A percentile compares a stretch with the other conserved stretches of the same genome.
phyloP scores from a whole-genome alignment of 805 yeast genomes.

The Brettanomyces naardenensis region DNA sequence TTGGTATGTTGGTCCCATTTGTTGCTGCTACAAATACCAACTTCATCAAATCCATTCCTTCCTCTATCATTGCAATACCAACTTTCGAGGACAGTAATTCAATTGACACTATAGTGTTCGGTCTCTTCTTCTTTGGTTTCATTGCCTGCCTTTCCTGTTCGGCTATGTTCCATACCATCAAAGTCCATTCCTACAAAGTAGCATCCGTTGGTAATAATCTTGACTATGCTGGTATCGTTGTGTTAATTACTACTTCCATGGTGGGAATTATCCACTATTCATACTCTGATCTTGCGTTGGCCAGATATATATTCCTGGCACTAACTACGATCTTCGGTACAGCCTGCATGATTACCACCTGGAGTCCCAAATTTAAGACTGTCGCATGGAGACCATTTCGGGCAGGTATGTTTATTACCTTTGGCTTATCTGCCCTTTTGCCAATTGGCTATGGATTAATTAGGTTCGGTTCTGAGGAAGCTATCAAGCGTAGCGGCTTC shows the following conservation, averaged over 20 bases:
- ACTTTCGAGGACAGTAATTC: constrained; percentile 17
- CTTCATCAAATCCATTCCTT: constrained; percentile 17
- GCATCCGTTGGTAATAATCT: constrained; percentile 40
- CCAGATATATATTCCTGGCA: constrained; percentile 30
- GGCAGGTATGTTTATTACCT: constrained; percentile 68
- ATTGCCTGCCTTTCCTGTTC: constrained; percentile 39
- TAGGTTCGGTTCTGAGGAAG: constrained; percentile 40
- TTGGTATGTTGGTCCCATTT: constrained; percentile 18
- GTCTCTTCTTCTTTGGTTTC: constrained; percentile 38
- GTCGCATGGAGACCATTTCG: constrained; percentile 69
- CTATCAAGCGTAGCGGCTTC: constrained; percentile 45
- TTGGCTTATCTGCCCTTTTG: constrained; percentile 70
- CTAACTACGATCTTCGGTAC: constrained; percentile 50
- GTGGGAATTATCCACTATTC: constrained; percentile 31
- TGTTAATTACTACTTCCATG: constrained; percentile 41
- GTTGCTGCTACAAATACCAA: constrained; percentile 7
- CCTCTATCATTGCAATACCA: constrained; percentile 19
- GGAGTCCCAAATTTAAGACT: constrained; percentile 59
- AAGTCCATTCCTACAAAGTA: constrained; percentile 38
- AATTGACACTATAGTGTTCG: constrained; percentile 33
- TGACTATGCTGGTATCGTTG: constrained; percentile 49
- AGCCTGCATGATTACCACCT: constrained; percentile 54
- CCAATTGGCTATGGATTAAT: constrained; percentile 54
- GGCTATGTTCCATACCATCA: constrained; percentile 42
- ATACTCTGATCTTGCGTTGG: constrained; percentile 34